These are phyloP conservation scores for Batrachochytrium dendrobatidis DNA, from an alignment of 371 early-diverging fungal genomes.

Conservation along the genomic window DNA sequence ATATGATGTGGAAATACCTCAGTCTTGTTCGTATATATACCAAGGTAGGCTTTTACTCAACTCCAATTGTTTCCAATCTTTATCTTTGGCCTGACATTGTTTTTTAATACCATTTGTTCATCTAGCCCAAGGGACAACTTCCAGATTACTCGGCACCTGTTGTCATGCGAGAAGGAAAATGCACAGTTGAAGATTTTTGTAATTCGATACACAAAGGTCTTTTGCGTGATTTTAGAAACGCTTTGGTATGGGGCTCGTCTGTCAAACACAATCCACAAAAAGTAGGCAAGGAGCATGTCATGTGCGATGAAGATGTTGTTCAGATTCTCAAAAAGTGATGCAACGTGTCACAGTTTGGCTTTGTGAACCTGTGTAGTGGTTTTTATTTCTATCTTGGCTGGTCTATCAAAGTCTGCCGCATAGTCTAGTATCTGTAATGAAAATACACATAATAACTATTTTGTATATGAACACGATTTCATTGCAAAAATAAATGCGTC, in stretches of 20 bases:
- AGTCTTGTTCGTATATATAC: constrained; percentile 87
- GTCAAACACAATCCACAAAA: constrained; percentile 98
- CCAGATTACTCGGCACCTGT: constrained; percentile 98
- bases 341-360: no score
- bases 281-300: constrained; percentile 95
- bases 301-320: constrained; percentile 99
- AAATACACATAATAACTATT: no score
- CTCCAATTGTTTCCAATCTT: neutral
- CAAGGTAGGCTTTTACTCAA: constrained; percentile 40
- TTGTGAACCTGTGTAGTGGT: no score
- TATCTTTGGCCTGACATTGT: no score
- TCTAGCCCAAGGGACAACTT: constrained; percentile 84
- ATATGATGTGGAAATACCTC: constrained; percentile 89
- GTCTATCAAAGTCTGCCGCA: no score
- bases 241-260: constrained; percentile 97
- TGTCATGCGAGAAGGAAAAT: constrained; percentile 71
- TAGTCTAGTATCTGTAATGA: no score
- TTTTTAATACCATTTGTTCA: constrained; percentile 9
- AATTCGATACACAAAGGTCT: constrained; percentile 96
- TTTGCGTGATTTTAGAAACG: constrained; percentile 92
- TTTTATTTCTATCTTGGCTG: no score
- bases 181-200: constrained; percentile 94
- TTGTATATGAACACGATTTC: no score
- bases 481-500: no score
- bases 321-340: constrained; percentile 68